Base-by-base conservation (phyloP, 352 stramenopile genomes). In the Pythium rishiriense region DNA sequence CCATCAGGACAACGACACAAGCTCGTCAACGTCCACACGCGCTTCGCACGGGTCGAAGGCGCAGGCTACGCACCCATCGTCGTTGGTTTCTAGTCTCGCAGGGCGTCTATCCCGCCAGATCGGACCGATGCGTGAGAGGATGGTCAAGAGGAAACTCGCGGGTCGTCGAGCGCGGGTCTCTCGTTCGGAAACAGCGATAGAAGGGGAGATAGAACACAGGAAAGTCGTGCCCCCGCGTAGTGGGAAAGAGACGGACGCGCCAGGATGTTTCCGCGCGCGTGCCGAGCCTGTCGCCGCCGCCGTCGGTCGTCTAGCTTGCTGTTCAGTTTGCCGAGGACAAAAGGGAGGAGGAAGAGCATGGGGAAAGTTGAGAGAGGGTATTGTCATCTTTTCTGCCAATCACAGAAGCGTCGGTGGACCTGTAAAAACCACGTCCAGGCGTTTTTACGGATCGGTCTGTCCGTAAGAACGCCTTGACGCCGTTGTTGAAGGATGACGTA, bases 41-140 rank as follows among this genome's bases (percentile, higher is more conserved):
- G n/a, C n/a, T n/a, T n/a, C n/a, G n/a, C n/a, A n/a, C n/a, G n/a
- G n/a, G 17, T 39, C 33, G 33, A 9, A 1, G 17, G 1, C 9
- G 33, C 33, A 12, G 17, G 33, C 33, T 39, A 56, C 49, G 28
- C 31, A 56, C 49, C 49, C 49, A 56, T 56, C 47, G 47, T 54
- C 47, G 8, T 15, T 10, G 5, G 25, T 17, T 54, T 25, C 25
- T 21, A 9, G 10, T 24, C 41, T 21, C n/a, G n/a, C n/a, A n/a
- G n/a, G 33, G 33, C 33, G 33, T 12, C 17, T 12, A 39, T 14
- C 31, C 33, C 33, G 33, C 33, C 33, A 39, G 17, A 39, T 14
- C 33, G 33, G n/a, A n/a, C n/a, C n/a, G n/a, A n/a, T n/a, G n/a
- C n/a, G n/a, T n/a, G n/a, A n/a, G n/a, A n/a, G n/a, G n/a, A n/a